A percentile compares a stretch with the other conserved stretches of the same genome.
phyloP scores from a whole-genome alignment of 2,329 filamentous ascomycete species.

The Trichoderma pleuroti region DNA sequence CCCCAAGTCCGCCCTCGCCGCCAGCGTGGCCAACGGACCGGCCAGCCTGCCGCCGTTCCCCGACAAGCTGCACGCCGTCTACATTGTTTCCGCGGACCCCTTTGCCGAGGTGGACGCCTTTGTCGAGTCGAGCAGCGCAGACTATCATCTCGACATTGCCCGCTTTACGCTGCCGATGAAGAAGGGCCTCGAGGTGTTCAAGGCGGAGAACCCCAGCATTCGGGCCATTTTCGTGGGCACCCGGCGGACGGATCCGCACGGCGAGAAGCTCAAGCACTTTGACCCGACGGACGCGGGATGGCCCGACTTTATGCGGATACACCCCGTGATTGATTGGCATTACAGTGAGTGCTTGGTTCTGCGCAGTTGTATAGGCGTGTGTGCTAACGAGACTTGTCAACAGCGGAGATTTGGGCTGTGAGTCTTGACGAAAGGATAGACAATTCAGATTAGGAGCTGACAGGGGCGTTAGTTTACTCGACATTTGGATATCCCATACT shows the following conservation, averaged over 20 bases:
- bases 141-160: constrained; percentile 72
- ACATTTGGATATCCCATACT: constrained; percentile 77
- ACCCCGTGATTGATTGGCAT: constrained; percentile 97
- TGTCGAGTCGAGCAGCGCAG: constrained; percentile 60
- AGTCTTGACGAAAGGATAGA: no score
- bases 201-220: constrained; percentile 60
- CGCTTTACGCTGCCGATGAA: constrained; percentile 79
- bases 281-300: constrained; percentile 84
- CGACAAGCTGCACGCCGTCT: constrained; percentile 68
- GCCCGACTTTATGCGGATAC: constrained; percentile 88
- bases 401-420: constrained; percentile 82
- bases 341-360: constrained; percentile 48
- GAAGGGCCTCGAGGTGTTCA: constrained; percentile 73
- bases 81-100: constrained; percentile 80
- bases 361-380: not conserved
- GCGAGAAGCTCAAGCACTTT: constrained; percentile 73
- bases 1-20: constrained; percentile 26
- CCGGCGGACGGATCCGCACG: constrained; percentile 87
- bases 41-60: constrained; percentile 33
- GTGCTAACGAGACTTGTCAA: not conserved
- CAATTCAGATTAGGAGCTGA: not conserved
- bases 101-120: constrained; percentile 86
- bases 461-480: constrained; percentile 64
- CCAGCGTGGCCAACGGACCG: constrained; percentile 20
- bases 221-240: constrained; percentile 62